Conservation (phyloP, 768 basidiomycete species). For the Hericium coralloides region DNA sequence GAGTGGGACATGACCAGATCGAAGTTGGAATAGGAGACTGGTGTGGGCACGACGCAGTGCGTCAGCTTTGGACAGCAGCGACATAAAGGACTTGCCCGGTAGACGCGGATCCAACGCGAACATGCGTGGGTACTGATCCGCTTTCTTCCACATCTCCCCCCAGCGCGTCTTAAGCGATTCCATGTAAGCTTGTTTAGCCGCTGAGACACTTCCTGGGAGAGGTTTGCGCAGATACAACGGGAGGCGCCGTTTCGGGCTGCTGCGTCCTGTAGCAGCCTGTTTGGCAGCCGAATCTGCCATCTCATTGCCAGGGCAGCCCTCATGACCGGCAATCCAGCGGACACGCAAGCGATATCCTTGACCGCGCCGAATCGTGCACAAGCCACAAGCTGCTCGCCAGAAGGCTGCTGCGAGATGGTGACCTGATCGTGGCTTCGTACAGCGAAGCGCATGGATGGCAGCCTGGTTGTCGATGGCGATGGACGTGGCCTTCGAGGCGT, state of each 20-base stretch:
- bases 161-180: background rate
- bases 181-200: background rate
- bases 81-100: background rate
- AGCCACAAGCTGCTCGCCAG: too few species aligned
- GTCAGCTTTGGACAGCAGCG: background rate
- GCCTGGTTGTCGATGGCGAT: conserved; percentile 8
- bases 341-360: background rate
- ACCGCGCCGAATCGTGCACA: too few species aligned
- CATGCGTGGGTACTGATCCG: background rate
- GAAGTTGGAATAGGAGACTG: background rate
- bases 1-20: background rate
- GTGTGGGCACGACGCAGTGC: background rate
- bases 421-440: background rate
- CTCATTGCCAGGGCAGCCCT: background rate
- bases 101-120: background rate
- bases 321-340: background rate
- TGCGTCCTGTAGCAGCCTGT: background rate
- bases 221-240: background rate
- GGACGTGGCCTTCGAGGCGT: background rate
- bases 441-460: background rate
- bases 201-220: background rate
- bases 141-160: background rate
- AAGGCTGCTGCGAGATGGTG: conserved; percentile 2
- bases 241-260: background rate
- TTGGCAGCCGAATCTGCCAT: background rate